Conservation (phyloP, 768 basidiomycete genomes). For the Serendipita vermifera region DNA sequence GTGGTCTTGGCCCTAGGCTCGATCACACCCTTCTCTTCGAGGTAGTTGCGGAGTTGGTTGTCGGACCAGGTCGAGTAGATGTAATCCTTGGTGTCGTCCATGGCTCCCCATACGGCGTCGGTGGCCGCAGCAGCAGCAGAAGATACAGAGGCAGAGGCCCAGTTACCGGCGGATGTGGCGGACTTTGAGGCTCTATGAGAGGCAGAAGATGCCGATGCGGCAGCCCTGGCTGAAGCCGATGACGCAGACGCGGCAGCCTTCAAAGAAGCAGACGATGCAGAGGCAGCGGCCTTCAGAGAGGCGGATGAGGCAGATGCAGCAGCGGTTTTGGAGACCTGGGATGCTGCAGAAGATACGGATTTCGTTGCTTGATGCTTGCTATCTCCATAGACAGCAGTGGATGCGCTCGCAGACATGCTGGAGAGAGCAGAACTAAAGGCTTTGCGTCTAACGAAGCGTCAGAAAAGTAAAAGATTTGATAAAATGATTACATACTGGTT, state of each 20-base stretch:
- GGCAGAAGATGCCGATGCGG: background rate
- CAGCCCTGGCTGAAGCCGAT: background rate
- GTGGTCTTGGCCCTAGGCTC: constrained; percentile 49
- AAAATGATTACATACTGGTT: constrained; percentile 28
- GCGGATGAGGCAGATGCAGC: constrained; percentile 19
- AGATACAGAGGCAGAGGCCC: constrained; percentile 20
- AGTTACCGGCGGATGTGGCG: constrained; percentile 17
- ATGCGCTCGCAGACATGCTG: constrained; percentile 39
- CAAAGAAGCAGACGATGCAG: background rate
- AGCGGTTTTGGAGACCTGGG: constrained; percentile 20
- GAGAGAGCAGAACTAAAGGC: constrained; percentile 49
- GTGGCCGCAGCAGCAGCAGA: constrained; percentile 40
- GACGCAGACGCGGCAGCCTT: too few species aligned
- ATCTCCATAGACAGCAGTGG: constrained; percentile 36
- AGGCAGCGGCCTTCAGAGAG: constrained; percentile 9
- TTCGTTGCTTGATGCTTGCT: constrained; percentile 27
- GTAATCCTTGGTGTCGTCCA: constrained; percentile 75
- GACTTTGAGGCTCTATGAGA: constrained; percentile 26
- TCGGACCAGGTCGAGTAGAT: constrained; percentile 86
- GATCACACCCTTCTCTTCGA: constrained; percentile 61
- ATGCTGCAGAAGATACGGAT: constrained; percentile 18
- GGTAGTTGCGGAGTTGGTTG: constrained; percentile 52
- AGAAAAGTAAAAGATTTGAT: background rate
- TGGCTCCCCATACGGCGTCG: constrained; percentile 32
- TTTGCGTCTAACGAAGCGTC: constrained; percentile 26